Base-by-base conservation (phyloP, 2,329 filamentous ascomycete genomes). In the Erysiphe pulchra region DNA sequence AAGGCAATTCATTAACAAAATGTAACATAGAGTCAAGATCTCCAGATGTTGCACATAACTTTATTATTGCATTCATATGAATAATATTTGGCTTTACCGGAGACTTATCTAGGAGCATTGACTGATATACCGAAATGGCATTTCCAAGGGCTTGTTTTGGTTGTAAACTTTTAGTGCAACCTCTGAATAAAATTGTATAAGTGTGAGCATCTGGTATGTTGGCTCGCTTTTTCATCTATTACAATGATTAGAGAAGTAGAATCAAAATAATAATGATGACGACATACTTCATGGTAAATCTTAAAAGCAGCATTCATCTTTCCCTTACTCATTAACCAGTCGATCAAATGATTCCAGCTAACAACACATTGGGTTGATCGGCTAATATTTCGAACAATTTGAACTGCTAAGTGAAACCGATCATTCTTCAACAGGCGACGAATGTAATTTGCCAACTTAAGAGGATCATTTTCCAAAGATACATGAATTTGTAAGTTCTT, bases 201-300 rank as follows among this genome's bases (percentile, higher is more conserved):
- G 90, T 94, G 54, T 78, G 72, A 3, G 74, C 70, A 57, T 86
- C 87, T 1, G 90, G 87, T 24, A 71, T 66, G 54, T 92, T 80
- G 5, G 69, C 77, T 49, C 85, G 72, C 63, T 95, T 95, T 64
- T 95, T 98, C 87, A 98, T 95, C 80, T 83, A 33, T 38, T 47
- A 49, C 7, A 16, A 18, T 11, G 42, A 55, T 45, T 54, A 51
- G 42, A 48, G 44, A 47, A 28, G 11, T 20, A 24, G 17, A 1
- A 9, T 17, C 31, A 41, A 50, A 20, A 36, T 28, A 28, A n/a
- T 36, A 8, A n/a, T 34, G 17, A 24, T 32, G 12, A 28, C 43
- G 12, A 28, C 43, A 50, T 60, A 81, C 80, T 60, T 95, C 87
- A 60, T 94, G 93, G 63, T 76, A 94, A n/a, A 84, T 65, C 61